Conservation (phyloP, 306 rosid genomes). For the Fragaria ananassa region DNA sequence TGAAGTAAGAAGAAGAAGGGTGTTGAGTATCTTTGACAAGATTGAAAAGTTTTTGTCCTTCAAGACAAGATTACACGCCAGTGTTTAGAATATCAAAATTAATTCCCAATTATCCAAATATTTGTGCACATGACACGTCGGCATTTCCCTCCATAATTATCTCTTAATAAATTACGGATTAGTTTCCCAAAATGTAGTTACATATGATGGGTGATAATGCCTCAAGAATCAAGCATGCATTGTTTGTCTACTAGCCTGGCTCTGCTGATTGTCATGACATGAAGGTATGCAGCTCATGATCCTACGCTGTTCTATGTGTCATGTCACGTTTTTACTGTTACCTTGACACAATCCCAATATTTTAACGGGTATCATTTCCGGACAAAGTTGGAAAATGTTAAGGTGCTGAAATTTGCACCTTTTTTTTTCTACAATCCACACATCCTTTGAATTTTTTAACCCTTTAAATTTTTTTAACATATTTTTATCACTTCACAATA, state of each 20-base stretch:
- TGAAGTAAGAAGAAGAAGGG: background rate
- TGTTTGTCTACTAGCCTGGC: background rate
- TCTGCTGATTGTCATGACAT: background rate
- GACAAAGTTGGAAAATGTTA: background rate
- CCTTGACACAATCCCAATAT: background rate
- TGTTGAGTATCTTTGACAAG: background rate
- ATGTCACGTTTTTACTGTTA: background rate
- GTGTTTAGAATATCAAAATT: background rate
- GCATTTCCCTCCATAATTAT: background rate
- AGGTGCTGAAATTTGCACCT: no score
- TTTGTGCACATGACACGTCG: background rate
- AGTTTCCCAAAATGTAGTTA: background rate
- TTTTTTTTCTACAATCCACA: no score
- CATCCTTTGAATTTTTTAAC: no score
- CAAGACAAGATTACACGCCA: slow-evolving; percentile 7
- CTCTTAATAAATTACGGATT: background rate
- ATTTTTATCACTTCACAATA: no score
- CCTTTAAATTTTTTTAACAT: no score
- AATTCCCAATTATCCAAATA: background rate
- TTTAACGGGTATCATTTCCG: background rate
- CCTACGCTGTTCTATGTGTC: background rate
- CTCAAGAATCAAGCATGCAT: background rate
- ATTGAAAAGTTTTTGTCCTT: no score
- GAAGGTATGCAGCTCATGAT: background rate
- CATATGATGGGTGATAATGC: background rate